A percentile compares a stretch with the other conserved stretches of the same genome.
phyloP scores from a whole-genome alignment of 148 eudicot species.

The Selenicereus undatus region DNA sequence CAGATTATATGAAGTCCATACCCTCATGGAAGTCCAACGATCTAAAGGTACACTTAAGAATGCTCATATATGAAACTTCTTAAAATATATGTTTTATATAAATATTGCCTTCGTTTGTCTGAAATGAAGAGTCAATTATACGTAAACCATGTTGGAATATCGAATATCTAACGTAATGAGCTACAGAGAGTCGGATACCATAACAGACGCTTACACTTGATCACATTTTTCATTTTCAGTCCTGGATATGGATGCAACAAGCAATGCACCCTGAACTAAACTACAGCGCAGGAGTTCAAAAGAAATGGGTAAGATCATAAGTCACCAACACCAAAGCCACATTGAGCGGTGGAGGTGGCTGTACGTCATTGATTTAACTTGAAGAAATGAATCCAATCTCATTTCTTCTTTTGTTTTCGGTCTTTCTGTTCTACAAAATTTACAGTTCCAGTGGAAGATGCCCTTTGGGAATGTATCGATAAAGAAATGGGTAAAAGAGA shows the following conservation, averaged over 20 bases:
- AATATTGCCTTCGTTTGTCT: background rate
- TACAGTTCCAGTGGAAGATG: slow-evolving; percentile 61
- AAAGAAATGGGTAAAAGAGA: slow-evolving; percentile 83
- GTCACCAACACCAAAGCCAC: background rate
- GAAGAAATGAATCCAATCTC: background rate
- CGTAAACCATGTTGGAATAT: background rate
- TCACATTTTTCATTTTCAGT: slow-evolving; percentile 37
- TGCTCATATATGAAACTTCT: background rate
- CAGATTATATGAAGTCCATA: slow-evolving; percentile 33
- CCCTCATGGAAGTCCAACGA: slow-evolving; percentile 89
- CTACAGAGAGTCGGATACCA: background rate
- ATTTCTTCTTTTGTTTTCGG: background rate
- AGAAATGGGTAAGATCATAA: slow-evolving; percentile 65
- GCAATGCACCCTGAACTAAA: slow-evolving; percentile 98
- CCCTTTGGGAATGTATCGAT: slow-evolving; percentile 57
- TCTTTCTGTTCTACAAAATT: background rate
- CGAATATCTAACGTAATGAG: too few relatives aligned
- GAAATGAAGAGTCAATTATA: background rate
- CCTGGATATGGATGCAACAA: slow-evolving; percentile 99
- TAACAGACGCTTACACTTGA: background rate
- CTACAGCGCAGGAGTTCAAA: slow-evolving; percentile 58
- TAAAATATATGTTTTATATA: too few relatives aligned
- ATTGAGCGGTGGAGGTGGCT: background rate
- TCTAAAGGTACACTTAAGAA: slow-evolving; percentile 53
- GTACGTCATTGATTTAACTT: background rate